Evolutionary conservation across 192 early-diverging fungal genomes (phyloP).

Genomic region (Podila epicladia): DNA sequence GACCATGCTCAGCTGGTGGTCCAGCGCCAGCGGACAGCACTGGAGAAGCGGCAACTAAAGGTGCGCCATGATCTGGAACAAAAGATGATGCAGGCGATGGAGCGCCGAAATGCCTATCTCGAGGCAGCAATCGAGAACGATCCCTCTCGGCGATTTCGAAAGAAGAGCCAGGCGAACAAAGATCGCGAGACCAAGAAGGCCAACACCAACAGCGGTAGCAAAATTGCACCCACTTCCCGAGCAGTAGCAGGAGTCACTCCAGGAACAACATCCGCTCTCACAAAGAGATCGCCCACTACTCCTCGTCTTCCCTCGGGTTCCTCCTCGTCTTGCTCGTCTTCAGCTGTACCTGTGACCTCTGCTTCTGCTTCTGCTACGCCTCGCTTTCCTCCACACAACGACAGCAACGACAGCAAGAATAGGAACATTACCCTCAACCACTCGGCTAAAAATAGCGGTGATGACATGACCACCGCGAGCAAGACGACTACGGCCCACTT

Average conservation of each 20-base stretch:
- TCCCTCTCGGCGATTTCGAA: slow-evolving; percentile 39
- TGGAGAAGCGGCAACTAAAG: slow-evolving; percentile 26
- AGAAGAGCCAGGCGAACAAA: slow-evolving; percentile 3
- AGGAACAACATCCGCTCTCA: not conserved
- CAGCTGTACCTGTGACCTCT: too few relatives aligned
- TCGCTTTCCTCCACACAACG: not conserved
- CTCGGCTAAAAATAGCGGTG: slow-evolving; percentile 39
- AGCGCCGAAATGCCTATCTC: slow-evolving; percentile 32
- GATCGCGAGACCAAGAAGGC: not conserved
- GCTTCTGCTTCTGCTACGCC: too few relatives aligned
- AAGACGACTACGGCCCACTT: slow-evolving; percentile 15
- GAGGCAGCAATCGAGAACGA: slow-evolving; percentile 50
- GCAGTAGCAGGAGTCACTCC: not conserved
- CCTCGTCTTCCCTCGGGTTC: too few relatives aligned
- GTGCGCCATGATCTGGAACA: slow-evolving; percentile 42
- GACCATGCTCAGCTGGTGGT: slow-evolving; percentile 38
- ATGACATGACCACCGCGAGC: slow-evolving; percentile 19
- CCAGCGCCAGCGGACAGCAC: slow-evolving; percentile 19
- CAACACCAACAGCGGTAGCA: slow-evolving; percentile 1
- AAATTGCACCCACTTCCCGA: not conserved
- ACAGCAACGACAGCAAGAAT: not conserved
- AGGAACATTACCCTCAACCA: not conserved
- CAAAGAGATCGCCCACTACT: not conserved
- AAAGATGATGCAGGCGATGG: slow-evolving; percentile 46
- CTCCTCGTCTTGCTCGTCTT: not conserved